These are phyloP conservation scores for Herpetospermum pedunculosum DNA, from an alignment of 306 rosid genomes.

Conservation along the genomic window DNA sequence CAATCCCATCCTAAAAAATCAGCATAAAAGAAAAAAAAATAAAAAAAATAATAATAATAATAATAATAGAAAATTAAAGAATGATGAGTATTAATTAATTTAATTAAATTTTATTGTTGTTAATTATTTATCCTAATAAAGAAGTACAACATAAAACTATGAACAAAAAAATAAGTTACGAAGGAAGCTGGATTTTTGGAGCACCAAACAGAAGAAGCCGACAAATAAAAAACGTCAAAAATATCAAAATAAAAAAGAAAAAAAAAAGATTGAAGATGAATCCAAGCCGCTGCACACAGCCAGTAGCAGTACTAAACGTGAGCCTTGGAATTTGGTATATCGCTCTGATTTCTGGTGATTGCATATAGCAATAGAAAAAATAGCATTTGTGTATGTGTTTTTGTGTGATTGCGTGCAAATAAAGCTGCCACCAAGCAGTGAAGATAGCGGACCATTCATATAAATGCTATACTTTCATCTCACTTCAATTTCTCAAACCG, in stretches of 20 bases:
- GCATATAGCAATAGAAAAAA: too few relatives aligned
- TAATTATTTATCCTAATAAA: too few relatives aligned
- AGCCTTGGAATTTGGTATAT: conserved; percentile 15
- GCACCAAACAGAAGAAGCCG: not conserved
- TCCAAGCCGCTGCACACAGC: not conserved
- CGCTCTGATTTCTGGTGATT: not conserved
- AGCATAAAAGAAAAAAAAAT: too few relatives aligned
- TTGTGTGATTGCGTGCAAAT: conserved; percentile 11
- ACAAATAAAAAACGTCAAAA: not conserved
- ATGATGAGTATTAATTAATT: too few relatives aligned
- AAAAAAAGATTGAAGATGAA: not conserved
- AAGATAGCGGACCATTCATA: conserved; percentile 28
- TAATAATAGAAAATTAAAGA: too few relatives aligned
- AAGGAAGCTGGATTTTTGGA: not conserved
- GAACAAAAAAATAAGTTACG: not conserved
- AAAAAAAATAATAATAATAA: too few relatives aligned
- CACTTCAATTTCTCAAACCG: conserved; percentile 40
- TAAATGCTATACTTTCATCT: not conserved
- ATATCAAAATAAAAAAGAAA: too few relatives aligned
- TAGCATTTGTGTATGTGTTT: too few relatives aligned
- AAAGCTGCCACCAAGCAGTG: conserved; percentile 44
- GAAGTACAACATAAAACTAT: not conserved
- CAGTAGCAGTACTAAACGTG: conserved; percentile 10
- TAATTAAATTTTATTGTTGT: too few relatives aligned
- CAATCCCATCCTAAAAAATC: too few relatives aligned